Evolutionary conservation across 768 basidiomycete genomes (phyloP).

Genomic region (Macrolepiota fuliginosa): DNA sequence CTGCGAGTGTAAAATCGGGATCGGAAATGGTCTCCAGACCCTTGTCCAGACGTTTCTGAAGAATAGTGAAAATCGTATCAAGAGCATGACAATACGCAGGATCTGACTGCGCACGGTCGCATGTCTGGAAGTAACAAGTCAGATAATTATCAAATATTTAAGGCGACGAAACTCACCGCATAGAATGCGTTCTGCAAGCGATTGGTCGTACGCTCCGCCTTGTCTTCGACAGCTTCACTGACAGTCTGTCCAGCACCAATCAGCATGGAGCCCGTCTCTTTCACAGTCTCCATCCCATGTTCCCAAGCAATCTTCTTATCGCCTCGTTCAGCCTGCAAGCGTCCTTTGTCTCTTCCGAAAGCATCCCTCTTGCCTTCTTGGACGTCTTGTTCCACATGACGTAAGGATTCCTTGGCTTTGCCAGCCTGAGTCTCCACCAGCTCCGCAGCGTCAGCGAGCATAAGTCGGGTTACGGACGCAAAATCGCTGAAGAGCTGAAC

Average conservation of each 20-base stretch:
- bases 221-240: constrained; percentile 40
- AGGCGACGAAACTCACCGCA: constrained; percentile 35
- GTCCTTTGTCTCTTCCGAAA: constrained; percentile 50
- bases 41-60: constrained; percentile 55
- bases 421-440: constrained; percentile 51
- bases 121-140: constrained; percentile 38
- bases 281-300: constrained; percentile 64
- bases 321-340: constrained; percentile 42
- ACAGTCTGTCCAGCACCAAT: constrained; percentile 54
- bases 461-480: constrained; percentile 60
- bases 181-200: constrained; percentile 51
- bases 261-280: constrained; percentile 50
- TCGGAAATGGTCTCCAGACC: constrained; percentile 48
- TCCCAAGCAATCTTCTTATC: constrained; percentile 59
- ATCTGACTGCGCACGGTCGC: constrained; percentile 62
- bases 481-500: constrained; percentile 57
- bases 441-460: constrained; percentile 67
- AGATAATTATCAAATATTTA: background rate
- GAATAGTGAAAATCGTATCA: constrained; percentile 52
- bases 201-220: constrained; percentile 35
- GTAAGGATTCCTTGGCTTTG: constrained; percentile 47
- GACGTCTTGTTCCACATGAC: constrained; percentile 55
- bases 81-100: constrained; percentile 56
- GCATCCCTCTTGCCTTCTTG: constrained; percentile 58
- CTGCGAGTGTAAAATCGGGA: constrained; percentile 46